Evolutionary conservation across 1,284 basidiomycete species (phyloP).

Genomic region (Sporisorium graminicola): DNA sequence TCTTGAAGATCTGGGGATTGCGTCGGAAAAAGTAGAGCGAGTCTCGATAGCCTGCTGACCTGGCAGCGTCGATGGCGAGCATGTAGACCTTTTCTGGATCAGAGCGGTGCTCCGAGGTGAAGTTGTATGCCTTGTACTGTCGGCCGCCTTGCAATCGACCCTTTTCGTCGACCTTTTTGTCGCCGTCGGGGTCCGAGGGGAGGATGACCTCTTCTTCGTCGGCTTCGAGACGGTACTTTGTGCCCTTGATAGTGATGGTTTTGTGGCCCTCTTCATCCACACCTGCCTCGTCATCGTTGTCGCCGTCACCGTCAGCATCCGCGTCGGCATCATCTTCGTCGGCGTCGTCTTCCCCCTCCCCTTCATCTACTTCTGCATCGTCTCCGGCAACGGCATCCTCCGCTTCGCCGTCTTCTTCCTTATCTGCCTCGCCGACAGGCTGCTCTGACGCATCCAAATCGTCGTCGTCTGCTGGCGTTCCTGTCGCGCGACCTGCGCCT

Average conservation of each 20-base stretch:
- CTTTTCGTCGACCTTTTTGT: slow-evolving; percentile 87
- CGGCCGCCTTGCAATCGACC: slow-evolving; percentile 89
- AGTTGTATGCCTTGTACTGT: slow-evolving; percentile 88
- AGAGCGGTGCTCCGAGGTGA: slow-evolving; percentile 80
- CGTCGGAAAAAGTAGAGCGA: slow-evolving; percentile 96
- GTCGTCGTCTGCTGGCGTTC: slow-evolving; percentile 27
- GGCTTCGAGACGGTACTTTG: slow-evolving; percentile 81
- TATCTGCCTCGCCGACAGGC: slow-evolving; percentile 10
- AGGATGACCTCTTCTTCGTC: slow-evolving; percentile 89
- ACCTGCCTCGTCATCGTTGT: slow-evolving; percentile 28
- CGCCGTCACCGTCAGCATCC: slow-evolving; percentile 28
- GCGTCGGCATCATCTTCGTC: slow-evolving; percentile 19
- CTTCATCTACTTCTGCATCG: slow-evolving; percentile 12
- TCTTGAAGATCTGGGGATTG: slow-evolving; percentile 88
- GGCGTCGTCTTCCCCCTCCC: slow-evolving; percentile 17
- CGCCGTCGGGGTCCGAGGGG: slow-evolving; percentile 85
- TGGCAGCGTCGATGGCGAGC: slow-evolving; percentile 95
- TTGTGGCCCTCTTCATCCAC: slow-evolving; percentile 69
- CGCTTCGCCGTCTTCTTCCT: slow-evolving; percentile 16
- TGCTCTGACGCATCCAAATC: slow-evolving; percentile 11
- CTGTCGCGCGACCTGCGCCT: slow-evolving; percentile 9
- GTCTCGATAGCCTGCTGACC: slow-evolving; percentile 94
- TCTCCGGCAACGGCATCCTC: slow-evolving; percentile 15
- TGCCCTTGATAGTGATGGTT: slow-evolving; percentile 81
- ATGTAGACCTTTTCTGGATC: slow-evolving; percentile 88